Evolutionary conservation across 2,329 filamentous ascomycete species (phyloP).

Genomic region (Nothopassalora personata): DNA sequence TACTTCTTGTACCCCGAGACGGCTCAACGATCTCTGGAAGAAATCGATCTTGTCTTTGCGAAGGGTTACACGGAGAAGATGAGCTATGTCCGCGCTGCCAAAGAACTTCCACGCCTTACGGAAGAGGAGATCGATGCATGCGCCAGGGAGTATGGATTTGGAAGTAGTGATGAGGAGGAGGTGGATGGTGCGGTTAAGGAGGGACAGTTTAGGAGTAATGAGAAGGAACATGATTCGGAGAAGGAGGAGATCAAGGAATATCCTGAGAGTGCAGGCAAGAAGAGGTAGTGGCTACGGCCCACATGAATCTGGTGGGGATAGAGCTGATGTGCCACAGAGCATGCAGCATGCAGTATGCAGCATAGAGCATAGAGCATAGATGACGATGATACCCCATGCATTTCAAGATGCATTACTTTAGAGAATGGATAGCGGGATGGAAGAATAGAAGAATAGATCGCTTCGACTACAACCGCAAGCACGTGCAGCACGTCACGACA

Average conservation of each 20-base stretch:
- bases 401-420: too few species aligned
- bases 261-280: too few species aligned
- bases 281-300: too few species aligned
- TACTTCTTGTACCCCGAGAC: constrained; percentile 49
- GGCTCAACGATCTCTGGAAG: constrained; percentile 22
- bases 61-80: constrained; percentile 27
- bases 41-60: constrained; percentile 25
- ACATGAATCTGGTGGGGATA: too few species aligned
- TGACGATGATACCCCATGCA: too few species aligned
- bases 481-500: too few species aligned
- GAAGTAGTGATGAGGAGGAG: constrained; percentile 10
- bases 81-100: constrained; percentile 34
- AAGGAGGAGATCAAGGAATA: background rate
- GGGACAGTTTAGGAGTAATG: background rate
- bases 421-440: too few species aligned
- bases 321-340: too few species aligned
- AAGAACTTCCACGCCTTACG: constrained; percentile 33
- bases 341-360: too few species aligned
- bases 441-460: too few species aligned
- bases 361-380: too few species aligned
- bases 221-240: constrained; percentile 8
- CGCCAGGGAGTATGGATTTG: constrained; percentile 24
- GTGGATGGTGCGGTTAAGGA: constrained; percentile 2
- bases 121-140: constrained; percentile 33
- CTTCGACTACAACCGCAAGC: too few species aligned